Evolutionary conservation across 177 flowering plant genomes (phyloP), one percentile per base, ranked within the genome.

Genomic region (Tripterygium wilfordii): DNA sequence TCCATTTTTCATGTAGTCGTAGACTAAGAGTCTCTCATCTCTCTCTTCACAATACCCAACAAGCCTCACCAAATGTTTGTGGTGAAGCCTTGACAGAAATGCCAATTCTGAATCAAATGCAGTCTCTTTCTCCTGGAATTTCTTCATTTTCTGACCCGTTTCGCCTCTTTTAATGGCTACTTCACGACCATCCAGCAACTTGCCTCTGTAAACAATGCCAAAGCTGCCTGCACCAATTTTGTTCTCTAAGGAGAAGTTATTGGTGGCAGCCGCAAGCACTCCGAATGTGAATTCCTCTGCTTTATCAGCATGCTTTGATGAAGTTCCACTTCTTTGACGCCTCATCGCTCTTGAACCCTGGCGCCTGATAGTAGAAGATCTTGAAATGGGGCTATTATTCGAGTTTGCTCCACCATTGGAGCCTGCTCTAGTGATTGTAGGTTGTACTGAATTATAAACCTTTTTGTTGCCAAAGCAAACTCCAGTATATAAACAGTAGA

Each of bases 111-210:
- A 85, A 4, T 78, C 82, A 17, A 85, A 88, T 3, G 89, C 96
- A 33, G 61, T 79, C 57, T 84, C 96, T 42, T 82, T 80, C 63
- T 88, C 90, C 41, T 83, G 85, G 24, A 74, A 75, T 38, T 76
- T 82, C 80, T 78, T 80, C 6, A 48, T 48, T 37, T 46, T 65
- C 0, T 58, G 20, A n/a, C 60, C 52, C 0, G 67, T 76, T 29
- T 82, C 94, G 3, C 85, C 82, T 23, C 96, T 66, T 45, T 88
- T 88, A 29, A 88, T 81, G 0, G 96, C 96, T 1, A 85, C 94
- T 19, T 84, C 86, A 0, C 82, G 70, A 4, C 96, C 96, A 42
- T 88, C 88, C 0, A 38, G 1, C 0, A 88, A 53, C 56, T 77
- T 84, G 0, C 92, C 96, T 33, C 42, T 60, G 65, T 84, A 87